phyloP scores from a whole-genome alignment of 345 rosid species.

The Lumnitzera racemosa region DNA sequence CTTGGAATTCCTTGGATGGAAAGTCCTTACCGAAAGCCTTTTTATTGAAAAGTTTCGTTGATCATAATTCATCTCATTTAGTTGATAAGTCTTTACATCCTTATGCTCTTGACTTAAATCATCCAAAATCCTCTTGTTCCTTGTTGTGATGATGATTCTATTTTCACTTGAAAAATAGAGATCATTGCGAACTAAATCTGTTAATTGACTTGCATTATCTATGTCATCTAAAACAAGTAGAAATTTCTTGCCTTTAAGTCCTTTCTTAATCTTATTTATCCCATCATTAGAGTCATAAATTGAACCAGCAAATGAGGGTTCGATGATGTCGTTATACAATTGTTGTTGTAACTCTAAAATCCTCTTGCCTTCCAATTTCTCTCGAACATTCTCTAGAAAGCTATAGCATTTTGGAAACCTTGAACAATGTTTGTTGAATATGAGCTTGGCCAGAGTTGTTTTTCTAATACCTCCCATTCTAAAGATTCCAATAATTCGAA shows the following conservation, averaged over 20 bases:
- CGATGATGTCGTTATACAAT: background rate
- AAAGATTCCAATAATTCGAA: background rate
- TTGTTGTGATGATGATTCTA: constrained; percentile 3
- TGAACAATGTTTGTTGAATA: too few species aligned
- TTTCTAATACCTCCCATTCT: constrained; percentile 4
- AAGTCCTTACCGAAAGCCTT: background rate
- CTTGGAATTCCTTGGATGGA: accelerated
- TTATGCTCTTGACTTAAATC: too few species aligned
- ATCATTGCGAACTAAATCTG: background rate
- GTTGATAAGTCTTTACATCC: background rate
- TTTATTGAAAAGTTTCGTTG: background rate
- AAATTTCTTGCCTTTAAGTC: background rate
- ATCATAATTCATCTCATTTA: background rate
- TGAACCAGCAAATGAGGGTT: accelerated
- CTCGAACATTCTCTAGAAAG: background rate
- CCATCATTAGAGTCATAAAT: background rate
- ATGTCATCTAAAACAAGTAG: constrained; percentile 3
- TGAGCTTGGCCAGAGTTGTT: background rate
- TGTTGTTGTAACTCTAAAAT: background rate
- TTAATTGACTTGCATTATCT: background rate
- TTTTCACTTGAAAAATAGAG: background rate
- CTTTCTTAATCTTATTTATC: background rate
- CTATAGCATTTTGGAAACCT: background rate
- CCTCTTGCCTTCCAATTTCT: background rate
- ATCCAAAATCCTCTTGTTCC: background rate